phyloP scores from a whole-genome alignment of 2,329 filamentous ascomycete genomes.

The Plectosphaerella sp. region DNA sequence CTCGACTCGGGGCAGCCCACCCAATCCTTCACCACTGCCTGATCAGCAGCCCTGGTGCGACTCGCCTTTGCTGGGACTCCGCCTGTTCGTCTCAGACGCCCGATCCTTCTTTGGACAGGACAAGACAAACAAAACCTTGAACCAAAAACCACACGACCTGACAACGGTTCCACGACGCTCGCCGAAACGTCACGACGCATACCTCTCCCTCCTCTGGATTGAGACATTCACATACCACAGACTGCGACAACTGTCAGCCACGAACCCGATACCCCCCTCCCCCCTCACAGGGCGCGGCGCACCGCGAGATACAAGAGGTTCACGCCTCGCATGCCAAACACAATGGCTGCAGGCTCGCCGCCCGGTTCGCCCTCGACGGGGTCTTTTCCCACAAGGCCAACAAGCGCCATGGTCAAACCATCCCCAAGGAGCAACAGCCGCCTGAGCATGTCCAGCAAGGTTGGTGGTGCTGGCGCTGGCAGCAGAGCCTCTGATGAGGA shows the following conservation, averaged over 20 bases:
- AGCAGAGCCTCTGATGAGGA: conserved; percentile 90
- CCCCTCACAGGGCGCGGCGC: conserved; percentile 1
- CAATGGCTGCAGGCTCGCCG: conserved; percentile 62
- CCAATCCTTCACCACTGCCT: too few relatives aligned
- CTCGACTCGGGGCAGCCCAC: too few relatives aligned
- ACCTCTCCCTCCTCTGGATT: conserved; percentile 3
- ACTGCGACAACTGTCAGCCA: background rate
- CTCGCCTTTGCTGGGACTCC: too few relatives aligned
- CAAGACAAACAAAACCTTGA: too few relatives aligned
- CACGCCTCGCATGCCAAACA: conserved; percentile 15
- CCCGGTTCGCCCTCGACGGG: conserved; percentile 55
- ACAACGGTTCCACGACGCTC: background rate
- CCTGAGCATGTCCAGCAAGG: conserved; percentile 77
- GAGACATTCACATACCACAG: conserved; percentile 6
- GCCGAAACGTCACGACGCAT: background rate
- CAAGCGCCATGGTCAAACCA: conserved; percentile 76
- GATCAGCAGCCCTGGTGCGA: too few relatives aligned
- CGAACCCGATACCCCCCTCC: conserved; percentile 1
- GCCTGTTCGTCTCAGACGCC: too few relatives aligned
- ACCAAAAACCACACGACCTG: background rate
- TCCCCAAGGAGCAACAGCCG: conserved; percentile 74
- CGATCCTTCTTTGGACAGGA: too few relatives aligned
- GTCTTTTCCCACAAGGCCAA: conserved; percentile 59
- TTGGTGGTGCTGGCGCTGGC: conserved; percentile 62
- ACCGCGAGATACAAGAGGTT: conserved; percentile 1